These are phyloP conservation scores for Orbilia quercus DNA, from an alignment of 2,329 filamentous ascomycete species.

Conservation along the genomic window DNA sequence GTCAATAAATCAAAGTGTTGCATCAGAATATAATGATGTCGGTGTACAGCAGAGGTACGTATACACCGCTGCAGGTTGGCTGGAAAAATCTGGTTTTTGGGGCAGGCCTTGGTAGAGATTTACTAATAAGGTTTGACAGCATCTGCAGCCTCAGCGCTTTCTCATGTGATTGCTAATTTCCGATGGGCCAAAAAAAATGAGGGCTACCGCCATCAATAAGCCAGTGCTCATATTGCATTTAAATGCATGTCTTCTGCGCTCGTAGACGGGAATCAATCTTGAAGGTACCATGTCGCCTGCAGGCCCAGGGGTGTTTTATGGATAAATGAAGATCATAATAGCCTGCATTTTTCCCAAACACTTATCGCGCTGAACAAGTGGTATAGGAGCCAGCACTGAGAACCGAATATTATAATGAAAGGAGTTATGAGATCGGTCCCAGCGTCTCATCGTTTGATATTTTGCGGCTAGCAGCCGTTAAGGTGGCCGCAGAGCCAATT, in stretches of 20 bases:
- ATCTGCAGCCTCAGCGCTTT: background rate
- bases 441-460: conserved; percentile 44
- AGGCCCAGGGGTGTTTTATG: conserved; percentile 51
- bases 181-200: conserved; percentile 19
- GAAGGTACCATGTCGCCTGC: conserved; percentile 38
- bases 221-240: conserved; percentile 26
- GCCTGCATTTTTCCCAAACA: conserved; percentile 32
- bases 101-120: conserved; percentile 12
- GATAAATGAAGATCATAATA: conserved; percentile 54
- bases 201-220: conserved; percentile 30
- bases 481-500: conserved; percentile 6
- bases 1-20: background rate
- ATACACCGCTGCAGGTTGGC: background rate
- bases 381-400: conserved; percentile 45
- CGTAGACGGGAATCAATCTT: conserved; percentile 45
- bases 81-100: background rate
- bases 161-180: conserved; percentile 56
- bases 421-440: conserved; percentile 45
- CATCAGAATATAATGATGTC: conserved; percentile 6
- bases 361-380: conserved; percentile 37
- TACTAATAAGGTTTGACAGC: conserved; percentile 3
- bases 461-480: conserved; percentile 39
- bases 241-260: conserved; percentile 24
- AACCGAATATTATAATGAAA: conserved; percentile 54
- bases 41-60: background rate